Conservation (phyloP, 1,139 yeast genomes). For the Saccharomycopsis hybrid region DNA sequence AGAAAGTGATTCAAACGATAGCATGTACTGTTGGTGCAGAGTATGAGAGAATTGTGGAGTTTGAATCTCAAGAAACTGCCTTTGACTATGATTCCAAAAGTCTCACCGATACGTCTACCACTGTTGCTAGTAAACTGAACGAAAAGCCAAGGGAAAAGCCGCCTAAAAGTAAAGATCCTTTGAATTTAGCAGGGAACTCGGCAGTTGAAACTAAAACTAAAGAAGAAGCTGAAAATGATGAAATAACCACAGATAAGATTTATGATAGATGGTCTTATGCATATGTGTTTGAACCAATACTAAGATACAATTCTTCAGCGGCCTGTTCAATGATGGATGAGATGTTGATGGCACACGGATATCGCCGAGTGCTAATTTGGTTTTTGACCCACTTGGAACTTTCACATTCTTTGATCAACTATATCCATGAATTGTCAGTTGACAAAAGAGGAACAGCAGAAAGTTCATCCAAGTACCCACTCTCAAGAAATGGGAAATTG, state of each 20-base stretch:
- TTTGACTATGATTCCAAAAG: too few relatives aligned
- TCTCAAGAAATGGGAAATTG: conserved; percentile 51
- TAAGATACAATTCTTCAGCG: conserved; percentile 37
- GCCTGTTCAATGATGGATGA: conserved; percentile 58
- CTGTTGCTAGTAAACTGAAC: too few relatives aligned
- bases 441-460: conserved; percentile 43
- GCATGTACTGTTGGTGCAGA: neutral
- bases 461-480: neutral
- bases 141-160: too few relatives aligned
- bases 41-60: neutral
- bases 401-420: conserved; percentile 52
- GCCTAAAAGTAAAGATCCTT: too few relatives aligned
- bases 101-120: too few relatives aligned
- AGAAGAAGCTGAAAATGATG: conserved; percentile 1
- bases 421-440: conserved; percentile 52
- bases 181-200: too few relatives aligned
- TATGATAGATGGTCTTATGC: conserved; percentile 11
- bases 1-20: conserved; percentile 40
- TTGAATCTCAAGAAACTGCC: too few relatives aligned
- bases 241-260: conserved; percentile 1
- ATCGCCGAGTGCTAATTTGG: conserved; percentile 60
- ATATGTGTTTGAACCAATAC: conserved; percentile 32
- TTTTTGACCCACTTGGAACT: conserved; percentile 51
- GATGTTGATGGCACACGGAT: conserved; percentile 56
- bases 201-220: too few relatives aligned